Conservation (phyloP, 2,329 filamentous ascomycete genomes). For the Alternaria longipes region DNA sequence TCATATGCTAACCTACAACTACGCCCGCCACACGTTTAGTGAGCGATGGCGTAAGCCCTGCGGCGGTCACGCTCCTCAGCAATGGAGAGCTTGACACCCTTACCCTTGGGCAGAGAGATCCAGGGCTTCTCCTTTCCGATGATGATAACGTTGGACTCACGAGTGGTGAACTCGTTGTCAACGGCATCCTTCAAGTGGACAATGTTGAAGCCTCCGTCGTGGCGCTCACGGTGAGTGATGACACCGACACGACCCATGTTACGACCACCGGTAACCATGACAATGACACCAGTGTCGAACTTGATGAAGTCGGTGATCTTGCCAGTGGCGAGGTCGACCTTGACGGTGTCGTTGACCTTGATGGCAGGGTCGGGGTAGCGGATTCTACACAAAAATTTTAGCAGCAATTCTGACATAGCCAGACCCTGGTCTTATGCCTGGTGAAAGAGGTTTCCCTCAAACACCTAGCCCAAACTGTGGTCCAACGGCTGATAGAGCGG, state of each 20-base stretch:
- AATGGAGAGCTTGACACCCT: conserved; percentile 98
- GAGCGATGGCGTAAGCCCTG: conserved; percentile 72
- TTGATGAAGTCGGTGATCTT: conserved; percentile 98
- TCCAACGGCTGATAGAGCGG: conserved; percentile 99
- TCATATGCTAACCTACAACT: conserved; percentile 38
- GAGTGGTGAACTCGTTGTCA: conserved; percentile 99
- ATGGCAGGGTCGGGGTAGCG: conserved; percentile 98
- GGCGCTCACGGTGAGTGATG: conserved; percentile 99
- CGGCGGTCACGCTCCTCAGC: conserved; percentile 99
- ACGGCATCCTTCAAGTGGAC: conserved; percentile 99
- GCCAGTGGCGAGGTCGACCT: conserved; percentile 95
- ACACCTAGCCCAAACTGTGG: conserved; percentile 58
- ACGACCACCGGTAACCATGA: conserved; percentile 98
- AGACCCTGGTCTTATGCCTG: conserved; percentile 99
- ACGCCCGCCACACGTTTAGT: conserved; percentile 50
- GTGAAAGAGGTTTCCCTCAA: conserved; percentile 63
- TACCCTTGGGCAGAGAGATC: conserved; percentile 99
- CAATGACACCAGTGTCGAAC: conserved; percentile 98
- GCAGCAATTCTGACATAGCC: conserved; percentile 64
- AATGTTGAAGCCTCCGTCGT: conserved; percentile 99
- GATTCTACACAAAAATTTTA: conserved; percentile 72
- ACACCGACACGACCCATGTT: conserved; percentile 99
- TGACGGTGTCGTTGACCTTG: conserved; percentile 99
- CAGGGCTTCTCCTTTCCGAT: conserved; percentile 99
- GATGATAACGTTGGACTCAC: conserved; percentile 99